Evolutionary conservation across 2,329 filamentous ascomycete species (phyloP).

Genomic region (Apiospora hydei): DNA sequence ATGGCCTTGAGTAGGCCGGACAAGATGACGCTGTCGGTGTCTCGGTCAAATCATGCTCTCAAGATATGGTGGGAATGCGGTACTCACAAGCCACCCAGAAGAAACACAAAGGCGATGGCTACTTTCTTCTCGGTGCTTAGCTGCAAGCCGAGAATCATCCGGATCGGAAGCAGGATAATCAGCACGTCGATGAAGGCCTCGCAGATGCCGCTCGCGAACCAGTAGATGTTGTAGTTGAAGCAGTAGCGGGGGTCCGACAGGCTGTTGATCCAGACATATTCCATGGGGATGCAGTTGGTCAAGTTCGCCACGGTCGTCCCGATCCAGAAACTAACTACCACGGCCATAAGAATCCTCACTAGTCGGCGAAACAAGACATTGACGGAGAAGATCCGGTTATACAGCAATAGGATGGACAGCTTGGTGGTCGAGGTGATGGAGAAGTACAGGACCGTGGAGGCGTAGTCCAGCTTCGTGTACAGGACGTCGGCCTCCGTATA

Average conservation of each 20-base stretch:
- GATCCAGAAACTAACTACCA: slow-evolving; percentile 36
- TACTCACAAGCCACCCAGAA: slow-evolving; percentile 32
- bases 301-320: slow-evolving; percentile 34
- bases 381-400: slow-evolving; percentile 41
- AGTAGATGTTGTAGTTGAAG: slow-evolving; percentile 33
- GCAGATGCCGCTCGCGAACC: slow-evolving; percentile 29
- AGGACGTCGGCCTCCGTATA: slow-evolving; percentile 25
- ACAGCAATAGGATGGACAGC: slow-evolving; percentile 43
- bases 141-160: slow-evolving; percentile 30
- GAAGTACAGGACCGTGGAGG: slow-evolving; percentile 41
- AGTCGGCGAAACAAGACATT: slow-evolving; percentile 36
- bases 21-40: slow-evolving; percentile 24
- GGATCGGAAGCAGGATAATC: slow-evolving; percentile 32
- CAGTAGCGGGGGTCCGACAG: slow-evolving; percentile 34
- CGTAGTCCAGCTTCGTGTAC: slow-evolving; percentile 33
- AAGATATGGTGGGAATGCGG: no score
- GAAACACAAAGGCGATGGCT: slow-evolving; percentile 29
- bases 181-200: slow-evolving; percentile 33
- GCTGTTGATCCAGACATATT: slow-evolving; percentile 32
- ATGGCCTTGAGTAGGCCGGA: slow-evolving; percentile 30
- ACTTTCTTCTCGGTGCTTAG: slow-evolving; percentile 29
- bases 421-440: slow-evolving; percentile 40
- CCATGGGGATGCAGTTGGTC: slow-evolving; percentile 35
- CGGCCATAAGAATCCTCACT: slow-evolving; percentile 28
- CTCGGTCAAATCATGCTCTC: neutral